Percentiles rank a stretch among this genome's conserved stretches.
Evolutionary conservation across 2,329 filamentous ascomycete genomes (phyloP).

Genomic region (Paraphoma sp.): DNA sequence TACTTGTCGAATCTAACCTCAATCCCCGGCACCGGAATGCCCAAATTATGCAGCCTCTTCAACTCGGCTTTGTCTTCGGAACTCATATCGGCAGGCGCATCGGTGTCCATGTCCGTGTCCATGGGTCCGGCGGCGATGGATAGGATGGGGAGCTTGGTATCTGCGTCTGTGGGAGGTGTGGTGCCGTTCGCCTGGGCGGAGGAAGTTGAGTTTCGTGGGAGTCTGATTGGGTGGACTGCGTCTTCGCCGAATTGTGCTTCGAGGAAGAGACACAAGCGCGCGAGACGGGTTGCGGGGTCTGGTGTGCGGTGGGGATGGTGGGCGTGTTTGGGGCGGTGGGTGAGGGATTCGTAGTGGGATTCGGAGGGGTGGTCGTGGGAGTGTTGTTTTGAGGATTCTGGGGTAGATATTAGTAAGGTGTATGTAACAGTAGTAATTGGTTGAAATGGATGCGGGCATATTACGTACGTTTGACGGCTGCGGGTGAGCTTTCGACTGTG

Average conservation of each 20-base stretch:
- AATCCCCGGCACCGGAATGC: conserved; percentile 89
- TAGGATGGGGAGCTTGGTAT: conserved; percentile 1
- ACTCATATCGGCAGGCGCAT: conserved; percentile 2
- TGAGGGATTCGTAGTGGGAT: conserved; percentile 11
- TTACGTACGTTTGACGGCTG: conserved; percentile 85
- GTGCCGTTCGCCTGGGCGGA: conserved; percentile 6
- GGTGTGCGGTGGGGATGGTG: conserved; percentile 83
- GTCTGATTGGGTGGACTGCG: conserved; percentile 77
- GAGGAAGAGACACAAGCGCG: conserved; percentile 91
- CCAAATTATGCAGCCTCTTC: conserved; percentile 78
- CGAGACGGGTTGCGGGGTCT: conserved; percentile 76
- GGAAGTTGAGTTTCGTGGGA: conserved; percentile 62
- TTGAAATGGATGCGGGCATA: conserved; percentile 4
- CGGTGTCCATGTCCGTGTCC: conserved; percentile 16
- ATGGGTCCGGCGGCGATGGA: conserved; percentile 2
- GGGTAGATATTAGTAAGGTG: conserved; percentile 6
- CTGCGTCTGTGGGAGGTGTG: not conserved
- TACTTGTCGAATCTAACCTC: conserved; percentile 88
- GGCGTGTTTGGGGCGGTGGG: conserved; percentile 43
- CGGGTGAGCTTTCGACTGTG: conserved; percentile 90
- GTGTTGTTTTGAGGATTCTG: conserved; percentile 47
- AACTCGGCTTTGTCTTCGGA: conserved; percentile 63
- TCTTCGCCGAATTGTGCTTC: conserved; percentile 94
- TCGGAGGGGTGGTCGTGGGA: conserved; percentile 29
- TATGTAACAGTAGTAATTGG: not conserved